Percentiles rank a stretch among this genome's conserved stretches.
Conservation (phyloP, 768 basidiomycete genomes). For the Hypholoma sublateritium region DNA sequence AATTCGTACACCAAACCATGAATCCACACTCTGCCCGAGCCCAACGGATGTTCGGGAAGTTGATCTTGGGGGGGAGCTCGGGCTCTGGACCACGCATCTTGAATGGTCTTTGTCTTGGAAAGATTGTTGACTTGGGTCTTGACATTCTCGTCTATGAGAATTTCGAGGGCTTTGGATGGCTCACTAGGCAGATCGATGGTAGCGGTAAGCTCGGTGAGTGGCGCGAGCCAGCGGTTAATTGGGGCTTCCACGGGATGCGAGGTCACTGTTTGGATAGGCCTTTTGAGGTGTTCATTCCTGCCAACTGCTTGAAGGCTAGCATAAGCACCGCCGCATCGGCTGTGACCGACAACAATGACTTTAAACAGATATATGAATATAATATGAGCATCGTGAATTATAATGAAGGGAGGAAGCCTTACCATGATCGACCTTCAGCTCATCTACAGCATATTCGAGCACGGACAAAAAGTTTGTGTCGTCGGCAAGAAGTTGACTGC, state of each 20-base stretch:
- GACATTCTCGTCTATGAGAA: not conserved
- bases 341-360: conserved; percentile 83
- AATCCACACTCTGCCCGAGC: conserved; percentile 28
- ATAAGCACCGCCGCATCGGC: conserved; percentile 70
- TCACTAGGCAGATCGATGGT: not conserved
- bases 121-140: not conserved
- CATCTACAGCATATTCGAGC: conserved; percentile 65
- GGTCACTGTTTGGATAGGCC: too few relatives aligned
- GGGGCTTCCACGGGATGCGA: not conserved
- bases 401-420: conserved; percentile 24
- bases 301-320: conserved; percentile 24
- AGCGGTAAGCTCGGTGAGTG: conserved; percentile 19
- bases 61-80: conserved; percentile 2
- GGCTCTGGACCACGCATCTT: conserved; percentile 14
- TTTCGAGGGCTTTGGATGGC: not conserved
- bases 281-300: not conserved
- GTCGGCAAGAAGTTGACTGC: conserved; percentile 64
- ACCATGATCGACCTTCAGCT: conserved; percentile 74
- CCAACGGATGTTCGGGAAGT: not conserved
- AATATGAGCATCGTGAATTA: conserved; percentile 19
- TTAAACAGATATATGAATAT: conserved; percentile 5
- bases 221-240: not conserved
- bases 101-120: not conserved
- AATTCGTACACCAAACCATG: conserved; percentile 61
- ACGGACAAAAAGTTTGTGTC: conserved; percentile 72